Evolutionary conservation across 805 yeast species (phyloP).

Genomic region (Candida boidinii): DNA sequence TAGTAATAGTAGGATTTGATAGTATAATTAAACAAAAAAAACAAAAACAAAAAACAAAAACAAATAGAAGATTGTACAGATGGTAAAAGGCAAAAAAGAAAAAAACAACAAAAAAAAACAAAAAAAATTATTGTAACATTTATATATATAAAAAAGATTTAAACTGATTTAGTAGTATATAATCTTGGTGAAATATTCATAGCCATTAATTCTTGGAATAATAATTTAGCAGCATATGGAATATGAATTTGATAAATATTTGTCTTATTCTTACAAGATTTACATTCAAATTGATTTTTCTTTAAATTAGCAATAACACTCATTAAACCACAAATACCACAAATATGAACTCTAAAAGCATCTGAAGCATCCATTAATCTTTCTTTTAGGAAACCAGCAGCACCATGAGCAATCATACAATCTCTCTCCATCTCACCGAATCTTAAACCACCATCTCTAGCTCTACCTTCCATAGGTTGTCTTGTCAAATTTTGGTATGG

Average conservation of each 20-base stretch:
- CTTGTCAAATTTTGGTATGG: slow-evolving; percentile 96
- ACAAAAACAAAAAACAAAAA: too few relatives aligned
- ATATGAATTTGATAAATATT: slow-evolving; percentile 95
- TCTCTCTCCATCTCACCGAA: slow-evolving; percentile 99
- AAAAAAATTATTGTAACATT: slow-evolving; percentile 1
- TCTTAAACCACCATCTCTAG: slow-evolving; percentile 98
- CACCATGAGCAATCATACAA: slow-evolving; percentile 99
- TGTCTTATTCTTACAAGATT: slow-evolving; percentile 97
- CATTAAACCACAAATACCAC: slow-evolving; percentile 99
- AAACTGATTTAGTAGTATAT: slow-evolving; percentile 63
- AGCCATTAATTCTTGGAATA: slow-evolving; percentile 99
- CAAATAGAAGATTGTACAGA: too few relatives aligned
- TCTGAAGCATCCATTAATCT: slow-evolving; percentile 98
- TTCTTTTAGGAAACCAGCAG: slow-evolving; percentile 96
- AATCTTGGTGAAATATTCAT: slow-evolving; percentile 97
- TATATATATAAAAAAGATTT: slow-evolving; percentile 2
- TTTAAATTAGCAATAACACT: slow-evolving; percentile 94
- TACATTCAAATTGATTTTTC: slow-evolving; percentile 97
- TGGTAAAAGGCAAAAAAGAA: slow-evolving; percentile 28
- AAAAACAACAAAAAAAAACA: slow-evolving; percentile 21
- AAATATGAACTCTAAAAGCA: slow-evolving; percentile 95
- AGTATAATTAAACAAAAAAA: too few relatives aligned
- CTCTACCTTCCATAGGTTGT: slow-evolving; percentile 99
- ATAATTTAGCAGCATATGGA: slow-evolving; percentile 96
- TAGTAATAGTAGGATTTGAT: too few relatives aligned